Percentiles rank a stretch among this genome's conserved stretches.
Conservation (phyloP, 257 asterid species). For the Penstemon davidsonii region DNA sequence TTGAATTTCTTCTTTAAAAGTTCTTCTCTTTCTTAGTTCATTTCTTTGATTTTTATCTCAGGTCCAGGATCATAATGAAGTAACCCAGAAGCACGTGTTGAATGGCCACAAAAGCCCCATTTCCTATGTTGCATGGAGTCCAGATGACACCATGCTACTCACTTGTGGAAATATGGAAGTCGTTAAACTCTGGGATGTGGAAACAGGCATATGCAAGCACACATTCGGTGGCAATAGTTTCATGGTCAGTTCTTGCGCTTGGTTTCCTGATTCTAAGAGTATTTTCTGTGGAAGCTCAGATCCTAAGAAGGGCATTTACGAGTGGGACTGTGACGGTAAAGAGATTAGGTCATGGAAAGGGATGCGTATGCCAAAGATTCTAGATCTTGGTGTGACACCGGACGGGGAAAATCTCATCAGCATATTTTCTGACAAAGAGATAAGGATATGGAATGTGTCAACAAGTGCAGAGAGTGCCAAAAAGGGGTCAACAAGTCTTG, state of each 20-base stretch:
- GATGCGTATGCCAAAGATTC: constrained; percentile 83
- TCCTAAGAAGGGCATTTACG: constrained; percentile 81
- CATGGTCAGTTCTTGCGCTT: constrained; percentile 83
- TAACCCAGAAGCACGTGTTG: constrained; percentile 46
- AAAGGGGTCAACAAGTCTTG: constrained; percentile 45
- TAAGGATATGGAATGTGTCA: constrained; percentile 64
- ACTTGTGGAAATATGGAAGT: constrained; percentile 90
- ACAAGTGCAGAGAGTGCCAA: constrained; percentile 62
- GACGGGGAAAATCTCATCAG: constrained; percentile 83
- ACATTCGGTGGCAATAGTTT: constrained; percentile 70
- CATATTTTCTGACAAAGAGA: constrained; percentile 76
- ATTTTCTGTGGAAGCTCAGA: constrained; percentile 93
- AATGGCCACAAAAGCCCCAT: constrained; percentile 71
- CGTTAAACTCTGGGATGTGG: constrained; percentile 87
- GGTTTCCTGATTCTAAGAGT: constrained; percentile 94
- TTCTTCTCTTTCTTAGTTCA: constrained; percentile 21
- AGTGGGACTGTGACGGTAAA: constrained; percentile 91
- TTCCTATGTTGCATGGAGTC: constrained; percentile 89
- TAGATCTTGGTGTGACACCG: constrained; percentile 87
- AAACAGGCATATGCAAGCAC: constrained; percentile 82
- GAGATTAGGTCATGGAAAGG: constrained; percentile 92
- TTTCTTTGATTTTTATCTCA: constrained; percentile 33
- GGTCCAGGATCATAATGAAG: constrained; percentile 69
- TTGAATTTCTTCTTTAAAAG: constrained; percentile 7
- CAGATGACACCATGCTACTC: constrained; percentile 85